Evolutionary conservation across 2,329 filamentous ascomycete species (phyloP), one percentile per base, ranked within the genome.

Genomic region (Biscogniauxia marginata): DNA sequence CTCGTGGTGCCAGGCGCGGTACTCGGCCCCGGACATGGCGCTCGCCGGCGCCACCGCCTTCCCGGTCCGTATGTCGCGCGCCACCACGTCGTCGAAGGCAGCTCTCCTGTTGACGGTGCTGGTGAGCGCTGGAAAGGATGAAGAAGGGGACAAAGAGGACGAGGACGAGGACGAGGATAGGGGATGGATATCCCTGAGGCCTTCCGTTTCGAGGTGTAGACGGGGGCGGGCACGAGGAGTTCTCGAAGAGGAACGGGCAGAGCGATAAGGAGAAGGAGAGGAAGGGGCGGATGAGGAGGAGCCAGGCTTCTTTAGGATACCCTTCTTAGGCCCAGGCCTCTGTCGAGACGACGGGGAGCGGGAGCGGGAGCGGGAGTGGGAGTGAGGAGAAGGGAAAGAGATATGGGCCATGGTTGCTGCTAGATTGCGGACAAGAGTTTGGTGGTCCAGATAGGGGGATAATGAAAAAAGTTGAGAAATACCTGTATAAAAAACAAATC

Each of bases 351-450:
- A 20, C 21, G 18, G 19, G 21, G 21, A 21, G 18, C 19, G 45
- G 45, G 19, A 13, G 18, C 19, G 16, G 16, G 19, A 20, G 9
- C n/a, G 13, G 45, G n/a, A n/a, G n/a, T n/a, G n/a, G n/a, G n/a
- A n/a, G n/a, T n/a, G n/a, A n/a, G 53, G 58, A 43, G 53, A 53
- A 54, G 51, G 54, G 52, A 46, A 52, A 53, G 30, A 50, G 13
- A 11, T 39, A n/a, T 16, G 30, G 2, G 30, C 30, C 30, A 39
- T 39, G 30, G 30, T 16, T 39, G 4, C 13, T 39, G n/a, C n/a
- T n/a, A n/a, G n/a, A n/a, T 39, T 39, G 30, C 9, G 5, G 7
- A 5, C 4, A 39, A 3, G 13, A 16, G n/a, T 3, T 9, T 16
- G 3, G n/a, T 8, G 30, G 4, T 8, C 9, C 2, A 16, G 9